Evolutionary conservation across 2,329 filamentous ascomycete species (phyloP).

Genomic region (Epichloe elymi): DNA sequence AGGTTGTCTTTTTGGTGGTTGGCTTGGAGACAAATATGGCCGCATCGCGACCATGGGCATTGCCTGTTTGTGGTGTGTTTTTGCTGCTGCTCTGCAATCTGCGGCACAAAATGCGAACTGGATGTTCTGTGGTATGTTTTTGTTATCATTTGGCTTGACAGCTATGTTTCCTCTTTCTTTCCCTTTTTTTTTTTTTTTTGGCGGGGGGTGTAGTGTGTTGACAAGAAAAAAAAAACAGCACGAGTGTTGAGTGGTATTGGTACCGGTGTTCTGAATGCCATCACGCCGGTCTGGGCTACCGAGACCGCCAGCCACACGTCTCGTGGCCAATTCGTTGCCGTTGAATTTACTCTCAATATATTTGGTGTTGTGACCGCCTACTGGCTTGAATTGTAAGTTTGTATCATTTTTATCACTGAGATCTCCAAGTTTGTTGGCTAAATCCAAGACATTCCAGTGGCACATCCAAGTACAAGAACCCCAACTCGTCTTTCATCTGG

Average conservation of each 20-base stretch:
- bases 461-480: slow-evolving; percentile 45
- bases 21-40: slow-evolving; percentile 39
- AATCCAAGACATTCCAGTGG: slow-evolving; percentile 20
- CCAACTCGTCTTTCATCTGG: slow-evolving; percentile 47
- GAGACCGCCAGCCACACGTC: slow-evolving; percentile 36
- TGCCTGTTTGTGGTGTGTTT: slow-evolving; percentile 41
- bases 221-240: slow-evolving; percentile 17
- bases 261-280: slow-evolving; percentile 36
- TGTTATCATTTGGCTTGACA: no score
- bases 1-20: slow-evolving; percentile 34
- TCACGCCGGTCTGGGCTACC: slow-evolving; percentile 34
- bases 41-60: slow-evolving; percentile 44
- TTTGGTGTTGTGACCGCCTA: slow-evolving; percentile 51
- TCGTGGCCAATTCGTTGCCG: slow-evolving; percentile 55
- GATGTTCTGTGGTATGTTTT: slow-evolving; percentile 49
- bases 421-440: no score
- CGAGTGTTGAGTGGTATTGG: slow-evolving; percentile 38
- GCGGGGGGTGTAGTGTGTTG: background rate
- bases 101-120: slow-evolving; percentile 52
- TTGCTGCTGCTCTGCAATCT: slow-evolving; percentile 51
- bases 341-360: slow-evolving; percentile 63
- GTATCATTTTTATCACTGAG: background rate
- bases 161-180: no score
- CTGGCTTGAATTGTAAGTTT: slow-evolving; percentile 38
- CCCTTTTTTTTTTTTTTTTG: no score